These are phyloP conservation scores for Vanrija pseudolonga DNA, from an alignment of 1,284 basidiomycete genomes.

Conservation along the genomic window DNA sequence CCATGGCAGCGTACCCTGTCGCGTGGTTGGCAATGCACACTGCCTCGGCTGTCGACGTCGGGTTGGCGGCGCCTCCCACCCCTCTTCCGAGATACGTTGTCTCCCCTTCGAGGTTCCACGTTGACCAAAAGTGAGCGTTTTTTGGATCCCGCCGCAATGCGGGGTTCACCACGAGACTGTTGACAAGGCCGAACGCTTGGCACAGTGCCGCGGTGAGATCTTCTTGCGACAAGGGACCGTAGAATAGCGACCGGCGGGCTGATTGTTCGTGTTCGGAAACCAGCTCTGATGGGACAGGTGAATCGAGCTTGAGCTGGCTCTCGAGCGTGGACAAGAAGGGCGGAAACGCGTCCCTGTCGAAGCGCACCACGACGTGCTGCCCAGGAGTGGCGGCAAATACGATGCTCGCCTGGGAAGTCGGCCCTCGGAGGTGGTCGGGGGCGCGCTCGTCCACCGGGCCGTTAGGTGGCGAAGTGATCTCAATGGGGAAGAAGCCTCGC, in stretches of 20 bases:
- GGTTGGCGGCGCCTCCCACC: too few species aligned
- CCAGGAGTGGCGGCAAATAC: neutral
- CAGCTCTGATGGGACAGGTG: neutral
- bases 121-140: too few species aligned
- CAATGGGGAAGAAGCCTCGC: constrained; percentile 3
- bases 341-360: neutral
- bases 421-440: neutral
- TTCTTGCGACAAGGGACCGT: neutral
- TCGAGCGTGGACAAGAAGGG: neutral
- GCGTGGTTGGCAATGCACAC: neutral
- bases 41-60: too few species aligned
- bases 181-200: neutral
- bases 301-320: neutral
- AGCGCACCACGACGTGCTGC: neutral
- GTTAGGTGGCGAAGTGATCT: neutral
- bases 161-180: neutral
- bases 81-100: too few species aligned
- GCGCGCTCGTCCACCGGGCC: neutral
- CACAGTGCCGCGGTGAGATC: neutral
- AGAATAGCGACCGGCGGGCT: too few species aligned
- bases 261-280: too few species aligned
- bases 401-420: neutral
- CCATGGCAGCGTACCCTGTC: neutral
- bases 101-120: too few species aligned
- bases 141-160: too few species aligned